Base-by-base conservation (phyloP, 106 monocot species). In the Platanthera guangdongensis region DNA sequence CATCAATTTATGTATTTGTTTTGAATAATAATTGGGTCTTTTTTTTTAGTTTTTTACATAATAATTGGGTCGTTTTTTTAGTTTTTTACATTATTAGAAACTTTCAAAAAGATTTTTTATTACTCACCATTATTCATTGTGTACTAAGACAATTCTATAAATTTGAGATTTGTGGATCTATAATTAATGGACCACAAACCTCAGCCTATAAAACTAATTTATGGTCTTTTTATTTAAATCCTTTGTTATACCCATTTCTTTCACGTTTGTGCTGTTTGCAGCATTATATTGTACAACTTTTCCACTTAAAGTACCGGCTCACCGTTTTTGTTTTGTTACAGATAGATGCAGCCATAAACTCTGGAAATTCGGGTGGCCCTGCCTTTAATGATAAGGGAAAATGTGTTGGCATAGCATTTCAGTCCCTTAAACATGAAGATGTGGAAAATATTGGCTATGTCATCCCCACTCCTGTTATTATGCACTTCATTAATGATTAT, bases 321-420 rank as follows among this genome's bases (percentile, higher is more conserved):
- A 13, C 10, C 21, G 50, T 72, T 30, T 72, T 65, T 65, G 28
- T 65, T 65, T n/a, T 9, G 22, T 6, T 53, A 78, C 89, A 99
- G 97, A 99, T 99, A 77, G 97, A 99, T 82, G 97, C 97, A 53
- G 97, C 99, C 76, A 99, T 99, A 83, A 99, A 99, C 67, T 94
- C 99, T n/a, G 99, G 99, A 75, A 99, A 99, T 85, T 99, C 99
- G 67, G 99, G 99, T 67, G 99, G 99, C 1, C 99, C 99, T 78
- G 99, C 99, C 73, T 99, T 94, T 83, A 99, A 88, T 81, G 99
- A 99, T 72, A 92, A 85, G 78, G 99, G 99, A 39, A 90, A 92
- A 80, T 99, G 99, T 85, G 99, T 99, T 52, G 99, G 99, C 22
- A 99, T 99, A 83, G 99, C 99, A 75, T 99, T 99, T 86, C 99